phyloP scores from a whole-genome alignment of 1,284 basidiomycete genomes.

The Phellinidium pouzarii region DNA sequence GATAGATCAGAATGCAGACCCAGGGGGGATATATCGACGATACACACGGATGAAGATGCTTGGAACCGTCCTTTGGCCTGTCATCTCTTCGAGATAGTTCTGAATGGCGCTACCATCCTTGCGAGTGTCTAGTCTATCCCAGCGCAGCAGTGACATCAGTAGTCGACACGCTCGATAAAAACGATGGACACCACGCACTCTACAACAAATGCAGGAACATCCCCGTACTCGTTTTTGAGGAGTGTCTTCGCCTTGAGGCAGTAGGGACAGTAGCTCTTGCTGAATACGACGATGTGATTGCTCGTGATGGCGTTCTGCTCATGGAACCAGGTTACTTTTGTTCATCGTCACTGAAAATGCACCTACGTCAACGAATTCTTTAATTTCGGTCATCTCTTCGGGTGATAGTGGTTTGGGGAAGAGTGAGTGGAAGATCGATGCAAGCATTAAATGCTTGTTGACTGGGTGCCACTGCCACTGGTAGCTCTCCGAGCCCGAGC shows the following conservation, averaged over 20 bases:
- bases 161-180: not conserved
- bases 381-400: not conserved
- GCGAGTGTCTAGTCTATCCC: slow-evolving; percentile 24
- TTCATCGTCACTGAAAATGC: not conserved
- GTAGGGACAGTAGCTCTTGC: slow-evolving; percentile 28
- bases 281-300: slow-evolving; percentile 27
- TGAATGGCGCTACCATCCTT: slow-evolving; percentile 29
- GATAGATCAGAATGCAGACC: not conserved
- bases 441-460: too few species aligned
- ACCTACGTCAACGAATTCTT: not conserved
- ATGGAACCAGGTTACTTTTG: not conserved
- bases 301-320: slow-evolving; percentile 22
- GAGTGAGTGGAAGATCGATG: not conserved
- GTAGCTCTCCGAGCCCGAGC: too few species aligned
- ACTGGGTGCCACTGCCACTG: too few species aligned
- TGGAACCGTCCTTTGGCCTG: slow-evolving; percentile 28
- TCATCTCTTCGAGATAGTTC: slow-evolving; percentile 25
- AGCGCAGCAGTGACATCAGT: not conserved
- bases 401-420: not conserved
- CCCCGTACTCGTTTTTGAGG: slow-evolving; percentile 17
- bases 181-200: slow-evolving; percentile 24
- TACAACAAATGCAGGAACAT: slow-evolving; percentile 22
- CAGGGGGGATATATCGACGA: not conserved
- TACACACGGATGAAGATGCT: slow-evolving; percentile 30
- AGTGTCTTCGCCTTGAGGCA: slow-evolving; percentile 24